Base-by-base conservation (phyloP, 768 basidiomycete genomes). In the Lactarius trivialis region DNA sequence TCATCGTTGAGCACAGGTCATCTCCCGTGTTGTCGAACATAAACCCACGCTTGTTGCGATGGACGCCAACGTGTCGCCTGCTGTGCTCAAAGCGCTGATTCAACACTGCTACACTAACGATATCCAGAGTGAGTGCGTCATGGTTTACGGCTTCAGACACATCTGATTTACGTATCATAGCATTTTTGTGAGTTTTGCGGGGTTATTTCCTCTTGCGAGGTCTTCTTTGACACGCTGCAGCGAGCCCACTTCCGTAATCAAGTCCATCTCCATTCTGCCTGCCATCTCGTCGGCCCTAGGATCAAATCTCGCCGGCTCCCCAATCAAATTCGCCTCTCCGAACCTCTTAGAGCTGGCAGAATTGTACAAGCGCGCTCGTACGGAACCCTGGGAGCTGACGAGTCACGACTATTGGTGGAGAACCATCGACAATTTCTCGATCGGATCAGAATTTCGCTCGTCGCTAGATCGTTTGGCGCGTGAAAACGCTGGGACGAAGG, bases 201-300 rank as follows among this genome's bases (percentile, higher is more conserved):
- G 2, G 2, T 39, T 41, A 21, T 30, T 24, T 17, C 39, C n/a
- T 6, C 3, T 14, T 6, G 36, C 8, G 21, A 11, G 8, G 8
- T 33, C 21, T n/a, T n/a, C 15, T 33, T 48, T 64, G 9, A 55
- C 43, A 50, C 49, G 30, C 56, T 63, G n/a, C 65, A 91, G 90
- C 72, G 97, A 99, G 73, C 96, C 97, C 1, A 98, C 97, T 1
- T 97, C 94, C 0, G 79, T 88, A n/a, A 74, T 80, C 50, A 98
- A 98, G 75, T 86, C 90, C 0, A 76, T 78, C 1, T 76, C 79
- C 2, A 84, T 98, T 61, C 70, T 97, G 6, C 80, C 85, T 0
- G 85, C 90, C 0, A 73, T 89, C 55, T 70, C 75, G 4, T 73
- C 78, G 15, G 76, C 74, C 34, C 50, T 77, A 7, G 65, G 77